Conservation (phyloP, 371 early-diverging fungal species). For the Lichtheimia hyalospora region DNA sequence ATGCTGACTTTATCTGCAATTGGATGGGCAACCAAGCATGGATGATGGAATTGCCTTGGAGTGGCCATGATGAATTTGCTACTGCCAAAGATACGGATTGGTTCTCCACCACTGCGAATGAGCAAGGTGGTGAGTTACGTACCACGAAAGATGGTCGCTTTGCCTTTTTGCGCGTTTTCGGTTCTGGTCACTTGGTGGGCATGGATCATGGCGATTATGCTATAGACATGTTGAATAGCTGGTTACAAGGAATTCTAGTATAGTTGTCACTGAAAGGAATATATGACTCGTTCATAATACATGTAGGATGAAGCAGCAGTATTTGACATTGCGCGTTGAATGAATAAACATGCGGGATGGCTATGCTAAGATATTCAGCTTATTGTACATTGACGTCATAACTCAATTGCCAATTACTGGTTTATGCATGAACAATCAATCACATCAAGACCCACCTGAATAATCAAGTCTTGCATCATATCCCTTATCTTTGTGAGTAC, state of each 20-base stretch:
- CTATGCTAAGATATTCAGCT: no score
- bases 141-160: conserved; percentile 60
- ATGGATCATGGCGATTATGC: conserved; percentile 60
- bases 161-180: conserved; percentile 85
- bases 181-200: conserved; percentile 91
- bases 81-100: conserved; percentile 63
- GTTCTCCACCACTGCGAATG: conserved; percentile 45
- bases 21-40: conserved; percentile 96
- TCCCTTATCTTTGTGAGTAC: no score
- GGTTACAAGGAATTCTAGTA: conserved; percentile 28
- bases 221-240: conserved; percentile 67
- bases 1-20: conserved; percentile 86
- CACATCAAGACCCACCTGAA: no score
- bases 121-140: conserved; percentile 79
- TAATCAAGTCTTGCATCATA: no score
- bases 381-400: no score
- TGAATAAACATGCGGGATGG: no score
- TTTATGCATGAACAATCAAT: no score
- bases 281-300: no score
- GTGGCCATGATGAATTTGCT: conserved; percentile 67
- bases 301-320: no score
- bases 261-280: no score
- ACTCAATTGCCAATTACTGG: no score
- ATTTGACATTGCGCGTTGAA: no score
- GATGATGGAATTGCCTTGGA: conserved; percentile 82